Evolutionary conservation across 768 basidiomycete species (phyloP).

Genomic region (Leccinum ochraceum): DNA sequence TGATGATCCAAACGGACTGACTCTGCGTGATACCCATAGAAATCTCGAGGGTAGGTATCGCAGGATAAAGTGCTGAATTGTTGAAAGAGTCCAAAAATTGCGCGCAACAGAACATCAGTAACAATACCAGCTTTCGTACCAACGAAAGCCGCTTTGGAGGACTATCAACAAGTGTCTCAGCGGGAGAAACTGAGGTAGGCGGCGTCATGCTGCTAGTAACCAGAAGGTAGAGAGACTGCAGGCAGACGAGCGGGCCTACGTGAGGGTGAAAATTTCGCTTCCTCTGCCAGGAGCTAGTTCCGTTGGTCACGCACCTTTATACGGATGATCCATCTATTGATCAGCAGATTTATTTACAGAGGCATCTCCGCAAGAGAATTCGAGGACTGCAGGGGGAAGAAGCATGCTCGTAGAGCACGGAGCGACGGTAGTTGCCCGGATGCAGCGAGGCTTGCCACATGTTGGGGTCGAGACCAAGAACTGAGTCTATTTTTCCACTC

Average conservation of each 20-base stretch:
- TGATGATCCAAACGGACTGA: slow-evolving; percentile 42
- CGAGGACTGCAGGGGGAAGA: background rate
- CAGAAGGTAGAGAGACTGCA: background rate
- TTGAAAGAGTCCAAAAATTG: slow-evolving; percentile 48
- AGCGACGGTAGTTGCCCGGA: background rate
- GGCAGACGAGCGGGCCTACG: background rate
- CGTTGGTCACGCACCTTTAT: background rate
- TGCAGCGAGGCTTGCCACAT: background rate
- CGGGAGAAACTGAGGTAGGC: background rate
- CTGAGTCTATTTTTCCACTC: background rate
- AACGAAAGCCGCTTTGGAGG: slow-evolving; percentile 19
- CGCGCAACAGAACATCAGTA: slow-evolving; percentile 41
- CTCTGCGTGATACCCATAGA: slow-evolving; percentile 25
- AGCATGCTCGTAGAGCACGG: background rate
- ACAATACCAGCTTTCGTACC: slow-evolving; percentile 30
- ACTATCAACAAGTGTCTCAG: slow-evolving; percentile 5
- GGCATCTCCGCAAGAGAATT: background rate
- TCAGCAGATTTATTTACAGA: background rate
- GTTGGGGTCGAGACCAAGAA: background rate
- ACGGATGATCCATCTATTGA: background rate
- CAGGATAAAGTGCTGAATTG: slow-evolving; percentile 41
- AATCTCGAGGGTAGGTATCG: slow-evolving; percentile 38
- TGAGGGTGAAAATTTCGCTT: background rate
- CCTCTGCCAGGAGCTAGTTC: background rate
- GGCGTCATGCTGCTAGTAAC: slow-evolving; percentile 12